Evolutionary conservation across 169 alveolate species (phyloP).

Genomic region (Theileria luwenshuni): DNA sequence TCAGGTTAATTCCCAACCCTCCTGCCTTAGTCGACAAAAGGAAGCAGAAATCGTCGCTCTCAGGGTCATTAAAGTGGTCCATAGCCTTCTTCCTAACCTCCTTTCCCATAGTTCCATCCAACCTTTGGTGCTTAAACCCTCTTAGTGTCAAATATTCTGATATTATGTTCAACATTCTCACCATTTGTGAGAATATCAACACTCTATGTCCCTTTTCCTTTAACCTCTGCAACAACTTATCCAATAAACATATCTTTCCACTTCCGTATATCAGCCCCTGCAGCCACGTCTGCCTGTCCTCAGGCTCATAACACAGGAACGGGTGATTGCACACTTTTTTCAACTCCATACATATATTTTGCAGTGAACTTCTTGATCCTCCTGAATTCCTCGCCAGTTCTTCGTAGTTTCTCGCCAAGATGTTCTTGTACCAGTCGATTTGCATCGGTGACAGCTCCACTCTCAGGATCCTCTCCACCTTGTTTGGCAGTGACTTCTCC

Average conservation of each 20-base stretch:
- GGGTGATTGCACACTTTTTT: conserved; percentile 98
- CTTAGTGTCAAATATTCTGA: conserved; percentile 93
- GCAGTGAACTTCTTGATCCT: conserved; percentile 86
- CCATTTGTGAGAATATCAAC: conserved; percentile 95
- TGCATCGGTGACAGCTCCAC: conserved; percentile 90
- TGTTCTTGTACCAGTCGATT: conserved; percentile 83
- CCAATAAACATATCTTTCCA: conserved; percentile 94
- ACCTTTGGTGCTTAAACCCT: conserved; percentile 94
- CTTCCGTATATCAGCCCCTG: conserved; percentile 87
- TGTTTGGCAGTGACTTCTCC: conserved; percentile 88
- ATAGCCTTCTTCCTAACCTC: conserved; percentile 95
- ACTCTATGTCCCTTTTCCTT: conserved; percentile 92
- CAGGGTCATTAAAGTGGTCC: conserved; percentile 92
- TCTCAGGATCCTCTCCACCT: conserved; percentile 87
- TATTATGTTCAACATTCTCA: conserved; percentile 93
- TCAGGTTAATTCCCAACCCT: conserved; percentile 93
- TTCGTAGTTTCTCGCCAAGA: conserved; percentile 86
- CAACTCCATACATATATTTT: conserved; percentile 93
- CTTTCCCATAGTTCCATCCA: conserved; percentile 97
- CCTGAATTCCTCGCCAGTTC: conserved; percentile 87
- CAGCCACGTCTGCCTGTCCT: conserved; percentile 80
- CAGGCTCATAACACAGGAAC: conserved; percentile 93
- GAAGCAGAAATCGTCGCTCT: conserved; percentile 92
- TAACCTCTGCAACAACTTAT: conserved; percentile 88
- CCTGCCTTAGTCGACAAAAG: conserved; percentile 98